Base-by-base conservation (phyloP, 2,329 filamentous ascomycete genomes). In the Lachnellula hyalina region DNA sequence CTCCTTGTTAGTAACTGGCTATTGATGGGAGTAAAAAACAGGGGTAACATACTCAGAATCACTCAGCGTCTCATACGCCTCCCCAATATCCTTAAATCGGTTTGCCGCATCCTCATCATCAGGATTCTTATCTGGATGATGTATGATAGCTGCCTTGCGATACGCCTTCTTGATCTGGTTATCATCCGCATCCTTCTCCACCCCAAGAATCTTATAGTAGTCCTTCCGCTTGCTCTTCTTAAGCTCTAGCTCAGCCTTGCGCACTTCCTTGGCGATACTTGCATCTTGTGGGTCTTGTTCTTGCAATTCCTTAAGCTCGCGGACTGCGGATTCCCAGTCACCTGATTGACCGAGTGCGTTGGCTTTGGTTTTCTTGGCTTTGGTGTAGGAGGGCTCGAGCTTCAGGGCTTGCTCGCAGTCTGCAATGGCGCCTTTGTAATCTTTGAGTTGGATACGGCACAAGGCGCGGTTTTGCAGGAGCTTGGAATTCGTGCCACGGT, bases 221-320 rank as follows among this genome's bases (percentile, higher is more conserved):
- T 99, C 94, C 74, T 99, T 99, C 59, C 94, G 82, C 74, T 93
- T 88, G 71, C 88, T 89, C 85, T 97, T 97, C 85, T 99, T 99
- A 60, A 97, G 77, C 75, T 99, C 94, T 25, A 96, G 77, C 75
- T 99, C 93, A 1, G 93, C 94, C 66, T 86, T 89, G 54, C 89
- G 86, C 45, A 97, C 84, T 67, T 99, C 94, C 72, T 89, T 92
- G 50, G 81, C 78, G 57, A 97, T 86, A 14, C 81, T 84, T 42
- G 85, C 83, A 71, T 99, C 94, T 59, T 85, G 80, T 2, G 92
- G 92, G 63, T 94, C 90, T 56, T 85, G 75, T 70, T 97, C 93
- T 49, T 87, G 82, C 56, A 97, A 84, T 2, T 82, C 78, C 78
- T 97, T 97, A 78, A 89, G 89, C 68, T 96, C 93, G 50, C 86